phyloP scores from a whole-genome alignment of 108 stramenopile species.

The Cyclotella atomus region DNA sequence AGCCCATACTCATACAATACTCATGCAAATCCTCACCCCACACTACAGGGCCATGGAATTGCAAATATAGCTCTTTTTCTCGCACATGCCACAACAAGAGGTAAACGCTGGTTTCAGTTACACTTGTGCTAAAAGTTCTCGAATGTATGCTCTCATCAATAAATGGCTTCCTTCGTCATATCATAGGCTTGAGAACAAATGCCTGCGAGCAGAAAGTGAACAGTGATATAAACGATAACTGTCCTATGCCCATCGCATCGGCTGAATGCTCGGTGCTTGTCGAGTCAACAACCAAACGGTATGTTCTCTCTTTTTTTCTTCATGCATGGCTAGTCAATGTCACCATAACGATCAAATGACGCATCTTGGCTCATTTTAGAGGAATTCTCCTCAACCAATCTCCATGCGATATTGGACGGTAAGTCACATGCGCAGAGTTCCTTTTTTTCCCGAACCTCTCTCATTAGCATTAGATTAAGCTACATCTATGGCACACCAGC shows the following conservation, averaged over 20 bases:
- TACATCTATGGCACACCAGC: conserved; percentile 44
- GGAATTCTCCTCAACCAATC: conserved; percentile 40
- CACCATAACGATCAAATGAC: not conserved
- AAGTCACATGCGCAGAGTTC: not conserved
- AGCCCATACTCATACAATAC: too few species aligned
- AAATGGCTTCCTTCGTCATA: not conserved
- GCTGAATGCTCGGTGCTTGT: conserved; percentile 25
- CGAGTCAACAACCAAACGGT: not conserved
- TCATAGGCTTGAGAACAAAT: conserved; percentile 9
- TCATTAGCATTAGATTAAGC: conserved; percentile 29
- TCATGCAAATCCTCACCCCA: too few species aligned
- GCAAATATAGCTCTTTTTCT: conserved; percentile 31
- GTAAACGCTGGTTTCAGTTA: too few species aligned
- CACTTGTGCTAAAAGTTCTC: too few species aligned
- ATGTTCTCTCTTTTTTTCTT: not conserved
- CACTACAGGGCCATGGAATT: conserved; percentile 20
- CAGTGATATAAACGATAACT: conserved; percentile 3
- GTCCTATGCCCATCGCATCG: conserved; percentile 1
- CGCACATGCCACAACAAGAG: conserved; percentile 23
- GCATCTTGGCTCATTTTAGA: not conserved
- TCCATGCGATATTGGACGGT: conserved; percentile 48
- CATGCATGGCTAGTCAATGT: not conserved
- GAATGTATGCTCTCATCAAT: too few species aligned
- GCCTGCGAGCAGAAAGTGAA: conserved; percentile 21
- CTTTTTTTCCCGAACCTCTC: too few species aligned